These are phyloP conservation scores for Backusella luteola DNA, from an alignment of 192 early-diverging fungal genomes.

Conservation along the genomic window DNA sequence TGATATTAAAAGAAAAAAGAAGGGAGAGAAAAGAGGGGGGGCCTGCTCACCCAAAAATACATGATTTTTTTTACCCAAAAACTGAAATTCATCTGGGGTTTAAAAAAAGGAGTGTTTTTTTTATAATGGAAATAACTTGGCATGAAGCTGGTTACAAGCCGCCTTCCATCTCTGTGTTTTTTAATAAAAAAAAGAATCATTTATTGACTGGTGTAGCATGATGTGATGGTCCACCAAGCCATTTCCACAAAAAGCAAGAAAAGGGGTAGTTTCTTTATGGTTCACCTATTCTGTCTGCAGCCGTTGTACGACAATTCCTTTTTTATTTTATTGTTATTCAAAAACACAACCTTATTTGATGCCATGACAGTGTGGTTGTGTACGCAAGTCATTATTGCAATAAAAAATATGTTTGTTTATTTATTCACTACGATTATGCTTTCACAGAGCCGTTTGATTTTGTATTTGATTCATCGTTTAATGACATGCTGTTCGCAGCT, in stretches of 20 bases:
- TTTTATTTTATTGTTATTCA: neutral
- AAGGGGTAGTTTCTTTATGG: neutral
- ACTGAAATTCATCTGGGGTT: too few relatives aligned
- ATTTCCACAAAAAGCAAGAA: neutral
- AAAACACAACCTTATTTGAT: neutral
- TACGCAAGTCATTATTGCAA: too few relatives aligned
- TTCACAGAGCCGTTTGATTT: conserved; percentile 9
- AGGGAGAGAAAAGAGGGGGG: conserved; percentile 6
- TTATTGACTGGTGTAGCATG: too few relatives aligned
- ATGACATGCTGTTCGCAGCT: conserved; percentile 12
- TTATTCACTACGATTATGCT: neutral
- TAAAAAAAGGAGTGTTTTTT: too few relatives aligned
- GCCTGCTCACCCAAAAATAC: neutral
- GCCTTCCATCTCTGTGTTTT: too few relatives aligned
- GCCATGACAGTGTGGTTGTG: too few relatives aligned
- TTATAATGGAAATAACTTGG: too few relatives aligned
- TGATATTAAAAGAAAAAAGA: neutral
- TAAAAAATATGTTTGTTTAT: neutral
- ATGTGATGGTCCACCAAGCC: too few relatives aligned
- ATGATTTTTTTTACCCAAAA: too few relatives aligned
- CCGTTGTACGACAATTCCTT: neutral
- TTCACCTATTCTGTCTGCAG: neutral
- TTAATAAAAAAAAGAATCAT: too few relatives aligned
- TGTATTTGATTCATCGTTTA: neutral
- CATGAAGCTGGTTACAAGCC: too few relatives aligned